Evolutionary conservation across 192 early-diverging fungal species (phyloP).

Genomic region (Gonapodya sp.): DNA sequence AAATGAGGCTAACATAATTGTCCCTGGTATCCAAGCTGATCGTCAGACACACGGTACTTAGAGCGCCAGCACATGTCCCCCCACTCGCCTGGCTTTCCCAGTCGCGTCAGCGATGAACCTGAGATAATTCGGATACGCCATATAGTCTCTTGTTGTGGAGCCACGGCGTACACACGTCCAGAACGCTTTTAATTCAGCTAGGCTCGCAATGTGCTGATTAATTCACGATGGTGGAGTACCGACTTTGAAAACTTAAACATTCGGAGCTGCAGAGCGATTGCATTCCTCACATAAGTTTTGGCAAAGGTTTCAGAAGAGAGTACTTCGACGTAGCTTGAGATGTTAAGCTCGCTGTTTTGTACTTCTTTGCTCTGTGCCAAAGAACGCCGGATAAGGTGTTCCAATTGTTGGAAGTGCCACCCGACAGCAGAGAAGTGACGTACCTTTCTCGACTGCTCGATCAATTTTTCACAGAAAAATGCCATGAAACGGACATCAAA

Average conservation of each 20-base stretch:
- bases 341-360: neutral
- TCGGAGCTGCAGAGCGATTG: neutral
- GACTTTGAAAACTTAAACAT: neutral
- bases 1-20: neutral
- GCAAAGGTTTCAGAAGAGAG: neutral
- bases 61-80: too few relatives aligned
- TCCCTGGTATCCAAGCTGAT: too few relatives aligned
- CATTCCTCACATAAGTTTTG: neutral
- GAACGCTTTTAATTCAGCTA: neutral
- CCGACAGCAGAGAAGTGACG: too few relatives aligned
- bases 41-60: too few relatives aligned
- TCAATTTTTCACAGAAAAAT: neutral
- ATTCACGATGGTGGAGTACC: neutral
- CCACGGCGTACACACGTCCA: neutral
- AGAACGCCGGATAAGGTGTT: neutral
- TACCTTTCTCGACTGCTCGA: neutral
- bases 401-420: neutral
- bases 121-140: neutral
- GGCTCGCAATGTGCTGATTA: neutral
- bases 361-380: neutral
- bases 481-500: neutral
- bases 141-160: neutral
- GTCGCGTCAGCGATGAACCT: neutral
- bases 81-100: neutral
- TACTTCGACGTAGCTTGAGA: neutral